Evolutionary conservation across 805 yeast species (phyloP), one percentile per base, ranked within the genome.

Genomic region (Pichia sporocuriosa): DNA sequence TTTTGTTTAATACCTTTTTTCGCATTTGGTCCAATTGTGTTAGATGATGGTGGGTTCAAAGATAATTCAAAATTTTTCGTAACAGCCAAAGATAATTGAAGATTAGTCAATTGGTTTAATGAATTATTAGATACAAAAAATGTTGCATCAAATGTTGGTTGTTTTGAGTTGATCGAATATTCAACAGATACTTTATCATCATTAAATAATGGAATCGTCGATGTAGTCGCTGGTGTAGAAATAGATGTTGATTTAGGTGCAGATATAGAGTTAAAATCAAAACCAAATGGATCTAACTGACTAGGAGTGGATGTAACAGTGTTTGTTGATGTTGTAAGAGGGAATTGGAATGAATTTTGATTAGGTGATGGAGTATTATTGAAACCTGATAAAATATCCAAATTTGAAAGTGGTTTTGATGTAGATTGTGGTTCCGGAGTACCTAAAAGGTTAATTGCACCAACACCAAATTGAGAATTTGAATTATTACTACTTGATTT

Each of bases 41-140:
- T 40, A 2, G 55, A 50, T 2, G 61, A 46, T 7, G 65, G 58
- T 11, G 63, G 48, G n/a, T 53, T 45, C 45, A 62, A 42, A 4
- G 36, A 23, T 16, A 62, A 46, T 26, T 56, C 61, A 34, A 52
- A 61, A 36, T 48, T 43, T 46, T 62, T 62, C 5, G 67, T 61
- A 16, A 61, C 66, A 0, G 67, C 67, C 24, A 62, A 37, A 16
- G 63, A 51, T 42, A 62, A 58, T 37, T 51, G 57, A n/a, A 62
- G 35, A 29, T 51, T 44, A 2, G 85, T 77, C 48, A 82, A 75
- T 34, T 81, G 76, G 11, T 81, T 73, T 47, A 57, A 51, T 51
- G 57, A 54, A 39, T 55, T 44, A 35, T 53, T 57, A 11, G 50
- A 40, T 27, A 59, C 50, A 20, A 49, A 51, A 36, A 60, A 51